phyloP scores from a whole-genome alignment of 306 rosid species.

The Trifolium subterraneum region DNA sequence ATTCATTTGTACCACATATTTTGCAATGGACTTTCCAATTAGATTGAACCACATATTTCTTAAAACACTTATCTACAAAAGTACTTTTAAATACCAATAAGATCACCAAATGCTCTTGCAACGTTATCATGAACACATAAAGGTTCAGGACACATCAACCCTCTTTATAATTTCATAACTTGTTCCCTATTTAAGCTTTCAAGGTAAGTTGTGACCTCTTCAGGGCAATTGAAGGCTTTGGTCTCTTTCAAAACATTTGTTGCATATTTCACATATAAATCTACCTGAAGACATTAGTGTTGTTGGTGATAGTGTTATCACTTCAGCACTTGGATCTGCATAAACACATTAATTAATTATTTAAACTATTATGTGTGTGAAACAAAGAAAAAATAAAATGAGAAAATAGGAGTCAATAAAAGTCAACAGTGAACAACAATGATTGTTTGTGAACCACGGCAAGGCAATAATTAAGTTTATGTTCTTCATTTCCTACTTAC shows the following conservation, averaged over 20 bases:
- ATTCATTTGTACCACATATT: slow-evolving; percentile 82
- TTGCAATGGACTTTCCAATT: slow-evolving; percentile 90
- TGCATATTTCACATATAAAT: too few species aligned
- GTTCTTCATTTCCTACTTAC: slow-evolving; percentile 23
- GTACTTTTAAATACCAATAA: slow-evolving; percentile 88
- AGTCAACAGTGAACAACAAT: slow-evolving; percentile 64
- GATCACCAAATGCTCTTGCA: slow-evolving; percentile 80
- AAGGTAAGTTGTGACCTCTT: slow-evolving; percentile 91
- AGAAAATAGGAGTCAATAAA: too few species aligned
- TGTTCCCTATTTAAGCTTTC: slow-evolving; percentile 79
- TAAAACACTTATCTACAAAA: slow-evolving; percentile 83
- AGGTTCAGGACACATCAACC: slow-evolving; percentile 82
- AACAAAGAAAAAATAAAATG: too few species aligned
- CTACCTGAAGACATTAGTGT: slow-evolving; percentile 74
- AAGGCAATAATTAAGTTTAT: slow-evolving; percentile 65
- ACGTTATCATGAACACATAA: slow-evolving; percentile 85
- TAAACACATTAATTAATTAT: too few species aligned
- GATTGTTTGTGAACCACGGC: slow-evolving; percentile 44
- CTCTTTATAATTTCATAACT: slow-evolving; percentile 55
- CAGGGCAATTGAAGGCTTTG: slow-evolving; percentile 86
- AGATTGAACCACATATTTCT: slow-evolving; percentile 90
- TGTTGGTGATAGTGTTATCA: slow-evolving; percentile 72
- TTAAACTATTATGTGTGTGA: too few species aligned
- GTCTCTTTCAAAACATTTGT: slow-evolving; percentile 87
- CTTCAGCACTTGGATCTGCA: slow-evolving; percentile 82